Conservation (phyloP, 495 filamentous ascomycete species). For the Penicillium pancosmium region DNA sequence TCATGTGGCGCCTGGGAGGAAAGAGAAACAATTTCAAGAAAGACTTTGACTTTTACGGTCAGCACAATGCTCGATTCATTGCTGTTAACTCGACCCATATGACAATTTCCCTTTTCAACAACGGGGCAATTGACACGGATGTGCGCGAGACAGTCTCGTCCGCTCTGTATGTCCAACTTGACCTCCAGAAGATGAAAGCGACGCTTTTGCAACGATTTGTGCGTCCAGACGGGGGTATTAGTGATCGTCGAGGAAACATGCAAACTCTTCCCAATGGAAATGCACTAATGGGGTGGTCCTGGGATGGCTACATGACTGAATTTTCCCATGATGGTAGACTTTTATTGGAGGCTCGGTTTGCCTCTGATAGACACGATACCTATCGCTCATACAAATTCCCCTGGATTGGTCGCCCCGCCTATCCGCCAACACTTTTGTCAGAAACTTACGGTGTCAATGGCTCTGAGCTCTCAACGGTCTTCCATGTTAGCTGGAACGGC, state of each 20-base stretch:
- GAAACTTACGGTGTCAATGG: constrained; percentile 9
- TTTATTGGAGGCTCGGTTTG: constrained; percentile 33
- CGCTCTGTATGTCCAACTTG: constrained; percentile 11
- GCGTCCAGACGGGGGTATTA: constrained; percentile 40
- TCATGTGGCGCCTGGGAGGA: constrained; percentile 55
- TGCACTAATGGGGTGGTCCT: constrained; percentile 51
- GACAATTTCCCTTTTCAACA: constrained; percentile 47
- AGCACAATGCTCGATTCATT: constrained; percentile 53
- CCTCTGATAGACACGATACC: constrained; percentile 10
- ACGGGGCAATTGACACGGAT: constrained; percentile 36
- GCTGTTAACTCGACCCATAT: constrained; percentile 33
- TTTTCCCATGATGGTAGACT: constrained; percentile 44
- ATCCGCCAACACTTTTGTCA: constrained; percentile 15
- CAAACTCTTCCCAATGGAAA: constrained; percentile 51
- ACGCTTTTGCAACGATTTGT: constrained; percentile 30
- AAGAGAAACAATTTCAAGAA: constrained; percentile 32
- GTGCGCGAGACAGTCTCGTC: constrained; percentile 18
- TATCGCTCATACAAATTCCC: constrained; percentile 26
- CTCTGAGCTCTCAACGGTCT: constrained; percentile 16
- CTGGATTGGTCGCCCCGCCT: constrained; percentile 13
- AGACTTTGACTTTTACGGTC: constrained; percentile 46
- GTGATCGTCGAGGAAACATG: constrained; percentile 53
- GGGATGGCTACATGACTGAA: constrained; percentile 49
- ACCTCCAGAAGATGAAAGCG: constrained; percentile 36
- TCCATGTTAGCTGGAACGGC: constrained; percentile 23